A percentile compares a stretch with the other conserved stretches of the same genome.
Conservation (phyloP, 768 basidiomycete genomes). For the Phallus indusiatus region DNA sequence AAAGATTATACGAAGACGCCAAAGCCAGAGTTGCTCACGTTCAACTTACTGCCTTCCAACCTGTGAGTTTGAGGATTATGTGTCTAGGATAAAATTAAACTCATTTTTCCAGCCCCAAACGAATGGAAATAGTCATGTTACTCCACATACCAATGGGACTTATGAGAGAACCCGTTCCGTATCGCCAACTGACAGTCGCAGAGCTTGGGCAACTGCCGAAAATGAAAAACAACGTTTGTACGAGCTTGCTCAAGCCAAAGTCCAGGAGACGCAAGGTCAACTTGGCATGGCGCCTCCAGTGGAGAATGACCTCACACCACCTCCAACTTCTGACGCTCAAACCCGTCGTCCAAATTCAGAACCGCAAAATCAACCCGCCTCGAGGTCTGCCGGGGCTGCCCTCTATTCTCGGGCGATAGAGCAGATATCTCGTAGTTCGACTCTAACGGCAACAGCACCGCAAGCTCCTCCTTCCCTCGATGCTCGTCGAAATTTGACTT, state of each 20-base stretch:
- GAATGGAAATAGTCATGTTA: not conserved
- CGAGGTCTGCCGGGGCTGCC: slow-evolving; percentile 30
- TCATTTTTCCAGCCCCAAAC: not conserved
- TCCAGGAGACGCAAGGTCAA: not conserved
- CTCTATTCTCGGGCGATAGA: slow-evolving; percentile 39
- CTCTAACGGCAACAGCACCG: not conserved
- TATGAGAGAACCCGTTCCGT: not conserved
- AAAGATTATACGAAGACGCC: slow-evolving; percentile 57
- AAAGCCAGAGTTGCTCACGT: slow-evolving; percentile 50
- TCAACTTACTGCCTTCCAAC: not conserved
- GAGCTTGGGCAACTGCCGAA: slow-evolving; percentile 5
- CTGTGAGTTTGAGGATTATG: not conserved
- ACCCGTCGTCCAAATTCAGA: not conserved
- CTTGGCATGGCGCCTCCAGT: not conserved
- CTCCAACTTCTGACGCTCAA: not conserved
- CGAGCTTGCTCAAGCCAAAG: slow-evolving; percentile 3
- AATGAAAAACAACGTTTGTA: slow-evolving; percentile 9
- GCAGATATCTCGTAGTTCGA: slow-evolving; percentile 22
- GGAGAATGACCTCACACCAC: not conserved
- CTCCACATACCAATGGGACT: not conserved
- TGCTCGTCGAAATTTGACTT: slow-evolving; percentile 15
- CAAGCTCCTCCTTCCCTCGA: not conserved
- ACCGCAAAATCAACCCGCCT: not conserved
- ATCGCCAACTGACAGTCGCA: not conserved
- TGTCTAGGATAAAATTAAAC: not conserved